Conservation (phyloP, 2,329 filamentous ascomycete species). For the Penicillium sp. region DNA sequence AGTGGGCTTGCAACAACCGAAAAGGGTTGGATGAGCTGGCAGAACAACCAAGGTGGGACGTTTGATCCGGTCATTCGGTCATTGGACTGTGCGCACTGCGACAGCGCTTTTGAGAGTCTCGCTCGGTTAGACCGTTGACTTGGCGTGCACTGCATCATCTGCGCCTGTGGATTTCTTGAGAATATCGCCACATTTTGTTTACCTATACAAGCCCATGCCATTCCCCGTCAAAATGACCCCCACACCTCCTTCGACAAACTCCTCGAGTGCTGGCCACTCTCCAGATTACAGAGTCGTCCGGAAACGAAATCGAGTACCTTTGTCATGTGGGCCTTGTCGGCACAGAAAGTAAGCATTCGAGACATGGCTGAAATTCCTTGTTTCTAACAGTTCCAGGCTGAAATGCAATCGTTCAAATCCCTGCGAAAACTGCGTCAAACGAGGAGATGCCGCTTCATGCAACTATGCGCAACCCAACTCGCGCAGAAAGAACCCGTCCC, state of each 20-base stretch:
- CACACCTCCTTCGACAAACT: constrained; percentile 57
- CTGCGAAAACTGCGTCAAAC: constrained; percentile 92
- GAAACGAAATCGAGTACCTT: constrained; percentile 85
- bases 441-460: constrained; percentile 76
- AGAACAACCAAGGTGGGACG: background rate
- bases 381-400: constrained; percentile 49
- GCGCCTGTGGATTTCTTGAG: background rate
- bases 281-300: constrained; percentile 87
- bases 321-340: constrained; percentile 88
- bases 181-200: too few relatives aligned
- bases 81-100: background rate
- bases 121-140: background rate
- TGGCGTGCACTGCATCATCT: background rate
- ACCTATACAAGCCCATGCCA: background rate
- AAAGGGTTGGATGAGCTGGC: background rate
- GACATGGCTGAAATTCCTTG: background rate
- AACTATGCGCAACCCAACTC: constrained; percentile 70
- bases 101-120: background rate
- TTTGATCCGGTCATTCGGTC: background rate
- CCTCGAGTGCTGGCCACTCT: constrained; percentile 73
- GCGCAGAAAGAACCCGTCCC: constrained; percentile 65
- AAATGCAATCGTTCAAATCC: constrained; percentile 92
- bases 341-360: constrained; percentile 72
- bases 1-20: background rate
- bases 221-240: constrained; percentile 36